A percentile compares a stretch with the other conserved stretches of the same genome.
These are phyloP conservation scores for Candida sonorensis DNA, from an alignment of 805 yeast genomes.

Conservation along the genomic window DNA sequence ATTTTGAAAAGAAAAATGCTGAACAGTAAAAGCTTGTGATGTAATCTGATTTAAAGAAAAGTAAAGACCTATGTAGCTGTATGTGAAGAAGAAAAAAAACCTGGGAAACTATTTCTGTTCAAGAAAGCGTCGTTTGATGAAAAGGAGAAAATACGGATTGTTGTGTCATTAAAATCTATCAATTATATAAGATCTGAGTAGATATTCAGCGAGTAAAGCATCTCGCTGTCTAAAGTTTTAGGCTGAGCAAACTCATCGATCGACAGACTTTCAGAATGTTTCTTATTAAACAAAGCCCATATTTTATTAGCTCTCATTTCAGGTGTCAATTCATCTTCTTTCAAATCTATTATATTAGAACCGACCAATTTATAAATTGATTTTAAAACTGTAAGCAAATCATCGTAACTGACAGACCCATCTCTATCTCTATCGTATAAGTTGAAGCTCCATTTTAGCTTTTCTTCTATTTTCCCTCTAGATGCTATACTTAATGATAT, in stretches of 20 bases:
- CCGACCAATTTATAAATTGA: constrained; percentile 96
- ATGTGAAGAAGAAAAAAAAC: too few species aligned
- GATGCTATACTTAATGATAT: constrained; percentile 81
- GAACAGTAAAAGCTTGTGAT: too few species aligned
- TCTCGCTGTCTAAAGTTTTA: constrained; percentile 70
- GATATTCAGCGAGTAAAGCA: constrained; percentile 66
- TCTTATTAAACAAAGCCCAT: constrained; percentile 37
- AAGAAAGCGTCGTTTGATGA: too few species aligned
- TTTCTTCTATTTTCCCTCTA: constrained; percentile 79
- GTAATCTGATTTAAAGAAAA: too few species aligned
- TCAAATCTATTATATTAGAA: constrained; percentile 71
- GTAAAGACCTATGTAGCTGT: too few species aligned
- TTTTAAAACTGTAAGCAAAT: constrained; percentile 69
- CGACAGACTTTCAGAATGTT: constrained; percentile 68
- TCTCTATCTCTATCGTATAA: constrained; percentile 78
- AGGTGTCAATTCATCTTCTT: constrained; percentile 88
- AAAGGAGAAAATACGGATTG: too few species aligned
- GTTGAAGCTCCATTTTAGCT: constrained; percentile 83
- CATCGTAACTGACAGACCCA: constrained; percentile 70
- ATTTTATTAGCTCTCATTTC: constrained; percentile 80
- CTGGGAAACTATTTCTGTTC: too few species aligned
- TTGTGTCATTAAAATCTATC: background rate
- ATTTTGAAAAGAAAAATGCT: too few species aligned
- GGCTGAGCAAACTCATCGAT: constrained; percentile 80
- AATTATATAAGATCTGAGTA: constrained; percentile 23